Conservation (phyloP, 495 filamentous ascomycete genomes). For the Xylaria nigripes region DNA sequence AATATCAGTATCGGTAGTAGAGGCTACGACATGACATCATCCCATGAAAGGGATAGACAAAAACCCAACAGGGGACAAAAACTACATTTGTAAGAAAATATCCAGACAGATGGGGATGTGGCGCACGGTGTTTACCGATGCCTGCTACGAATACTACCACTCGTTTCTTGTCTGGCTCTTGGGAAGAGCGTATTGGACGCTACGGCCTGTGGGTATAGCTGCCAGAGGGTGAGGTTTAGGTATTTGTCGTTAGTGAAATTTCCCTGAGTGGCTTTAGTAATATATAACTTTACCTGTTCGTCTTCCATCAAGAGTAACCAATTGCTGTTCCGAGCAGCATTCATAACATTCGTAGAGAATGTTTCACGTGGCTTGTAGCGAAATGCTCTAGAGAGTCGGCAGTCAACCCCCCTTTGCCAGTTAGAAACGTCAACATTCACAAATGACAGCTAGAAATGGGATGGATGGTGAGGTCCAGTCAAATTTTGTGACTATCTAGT, state of each 20-base stretch:
- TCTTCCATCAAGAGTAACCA: too few species aligned
- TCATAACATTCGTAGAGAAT: neutral
- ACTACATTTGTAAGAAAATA: too few species aligned
- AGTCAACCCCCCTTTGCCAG: neutral
- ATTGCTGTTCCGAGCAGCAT: neutral
- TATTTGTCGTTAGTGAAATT: too few species aligned
- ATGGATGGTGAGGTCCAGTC: slow-evolving; percentile 23
- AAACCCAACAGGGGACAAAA: too few species aligned
- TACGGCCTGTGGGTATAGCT: neutral
- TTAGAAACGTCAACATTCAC: neutral
- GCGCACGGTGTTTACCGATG: too few species aligned
- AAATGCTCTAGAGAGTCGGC: neutral
- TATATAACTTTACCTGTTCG: neutral
- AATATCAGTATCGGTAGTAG: too few species aligned
- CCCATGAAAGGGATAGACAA: too few species aligned
- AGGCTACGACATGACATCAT: too few species aligned
- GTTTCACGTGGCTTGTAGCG: neutral
- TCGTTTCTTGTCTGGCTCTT: neutral
- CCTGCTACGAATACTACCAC: too few species aligned
- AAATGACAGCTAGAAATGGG: neutral
- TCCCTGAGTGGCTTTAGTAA: too few species aligned
- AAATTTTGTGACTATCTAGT: slow-evolving; percentile 25
- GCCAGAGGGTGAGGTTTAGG: too few species aligned
- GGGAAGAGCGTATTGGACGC: neutral
- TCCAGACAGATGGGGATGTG: too few species aligned